Percentiles rank a stretch among this genome's conserved stretches.
These are phyloP conservation scores for Nymphaea thermarum DNA, from an alignment of 164 flowering plant species.

Conservation along the genomic window DNA sequence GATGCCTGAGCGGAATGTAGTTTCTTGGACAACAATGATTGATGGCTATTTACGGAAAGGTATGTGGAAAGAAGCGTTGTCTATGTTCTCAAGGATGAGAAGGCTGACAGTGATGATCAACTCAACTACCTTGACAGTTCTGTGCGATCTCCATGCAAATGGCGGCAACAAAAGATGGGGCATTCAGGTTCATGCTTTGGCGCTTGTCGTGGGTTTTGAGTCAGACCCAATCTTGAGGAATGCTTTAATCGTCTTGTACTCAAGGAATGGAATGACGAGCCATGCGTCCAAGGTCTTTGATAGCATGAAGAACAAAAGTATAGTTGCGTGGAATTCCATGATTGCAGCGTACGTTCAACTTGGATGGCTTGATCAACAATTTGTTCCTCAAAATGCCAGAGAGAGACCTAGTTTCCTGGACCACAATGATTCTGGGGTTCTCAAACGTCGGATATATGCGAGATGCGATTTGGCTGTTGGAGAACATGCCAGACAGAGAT, in stretches of 20 bases:
- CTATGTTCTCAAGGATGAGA: slow-evolving; percentile 27
- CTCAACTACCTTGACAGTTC: slow-evolving; percentile 21
- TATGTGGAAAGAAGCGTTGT: slow-evolving; percentile 21
- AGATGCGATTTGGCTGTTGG: slow-evolving; percentile 22
- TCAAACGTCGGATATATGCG: slow-evolving; percentile 15
- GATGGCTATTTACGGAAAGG: slow-evolving; percentile 26
- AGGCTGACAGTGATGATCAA: slow-evolving; percentile 11
- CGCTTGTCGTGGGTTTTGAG: slow-evolving; percentile 24
- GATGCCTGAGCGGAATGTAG: slow-evolving; percentile 30
- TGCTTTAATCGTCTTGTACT: slow-evolving; percentile 34
- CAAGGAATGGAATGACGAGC: slow-evolving; percentile 19
- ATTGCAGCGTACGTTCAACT: slow-evolving; percentile 25
- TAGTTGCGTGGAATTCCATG: slow-evolving; percentile 32
- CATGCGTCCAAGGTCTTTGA: slow-evolving; percentile 22
- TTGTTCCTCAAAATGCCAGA: slow-evolving; percentile 22
- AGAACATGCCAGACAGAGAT: slow-evolving; percentile 31
- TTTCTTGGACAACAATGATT: slow-evolving; percentile 39
- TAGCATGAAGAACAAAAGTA: slow-evolving; percentile 18
- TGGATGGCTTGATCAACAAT: slow-evolving; percentile 17
- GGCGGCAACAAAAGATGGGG: slow-evolving; percentile 18
- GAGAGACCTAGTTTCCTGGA: slow-evolving; percentile 36
- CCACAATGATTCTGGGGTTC: slow-evolving; percentile 27
- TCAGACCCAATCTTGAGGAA: slow-evolving; percentile 29
- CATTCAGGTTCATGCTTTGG: slow-evolving; percentile 32
- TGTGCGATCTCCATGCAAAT: slow-evolving; percentile 27